phyloP scores from a whole-genome alignment of 192 early-diverging fungal species.

The Pecoramyces ruminantium region DNA sequence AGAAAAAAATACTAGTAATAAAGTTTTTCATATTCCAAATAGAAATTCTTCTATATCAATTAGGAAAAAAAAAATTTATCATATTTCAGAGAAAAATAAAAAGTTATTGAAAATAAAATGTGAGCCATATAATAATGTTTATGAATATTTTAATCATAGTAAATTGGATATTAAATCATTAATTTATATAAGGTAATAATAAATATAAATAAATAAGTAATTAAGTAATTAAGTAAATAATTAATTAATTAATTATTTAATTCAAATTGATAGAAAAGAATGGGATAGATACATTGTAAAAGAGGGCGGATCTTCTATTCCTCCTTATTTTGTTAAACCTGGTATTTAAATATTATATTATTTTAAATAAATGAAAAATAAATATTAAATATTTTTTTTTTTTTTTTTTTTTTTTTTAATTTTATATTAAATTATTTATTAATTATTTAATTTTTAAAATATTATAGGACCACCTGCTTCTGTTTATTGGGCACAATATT shows the following conservation, averaged over 20 bases:
- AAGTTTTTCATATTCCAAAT: background rate
- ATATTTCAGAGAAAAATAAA: background rate
- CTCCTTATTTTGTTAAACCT: background rate
- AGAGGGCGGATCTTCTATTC: background rate
- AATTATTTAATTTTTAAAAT: background rate
- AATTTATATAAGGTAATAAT: background rate
- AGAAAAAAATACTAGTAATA: too few relatives aligned
- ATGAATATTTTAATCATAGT: background rate
- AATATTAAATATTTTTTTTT: background rate
- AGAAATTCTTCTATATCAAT: background rate
- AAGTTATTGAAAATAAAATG: background rate
- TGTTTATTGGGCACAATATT: background rate
- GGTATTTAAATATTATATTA: background rate
- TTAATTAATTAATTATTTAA: too few relatives aligned
- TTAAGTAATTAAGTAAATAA: too few relatives aligned
- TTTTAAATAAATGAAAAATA: background rate
- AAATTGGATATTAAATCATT: background rate
- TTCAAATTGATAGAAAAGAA: background rate
- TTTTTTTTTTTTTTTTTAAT: too few relatives aligned
- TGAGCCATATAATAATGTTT: background rate
- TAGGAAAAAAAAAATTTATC: background rate
- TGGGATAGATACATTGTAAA: slow-evolving; percentile 3
- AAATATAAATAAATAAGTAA: too few relatives aligned
- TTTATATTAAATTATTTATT: too few relatives aligned
- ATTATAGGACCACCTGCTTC: background rate